Base-by-base conservation (phyloP, 2,329 filamentous ascomycete genomes). In the Monosporascus sp. region DNA sequence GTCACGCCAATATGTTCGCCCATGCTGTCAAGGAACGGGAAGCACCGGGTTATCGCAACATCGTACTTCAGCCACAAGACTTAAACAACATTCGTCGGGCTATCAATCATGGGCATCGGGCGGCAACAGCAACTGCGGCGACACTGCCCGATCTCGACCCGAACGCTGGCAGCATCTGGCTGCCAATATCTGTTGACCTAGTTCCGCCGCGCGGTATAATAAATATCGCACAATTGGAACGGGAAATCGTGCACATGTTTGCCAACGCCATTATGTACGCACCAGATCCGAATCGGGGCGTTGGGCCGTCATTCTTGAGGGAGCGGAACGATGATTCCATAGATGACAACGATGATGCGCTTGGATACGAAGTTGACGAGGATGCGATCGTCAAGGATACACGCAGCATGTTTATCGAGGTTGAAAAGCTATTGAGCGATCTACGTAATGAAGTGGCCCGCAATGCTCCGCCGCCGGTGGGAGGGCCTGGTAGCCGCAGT, bases 221-320 rank as follows among this genome's bases (percentile, higher is more conserved):
- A 70, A 97, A 97, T 70, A 92, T 89, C 49, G 85, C 88, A 1
- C 94, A 97, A 68, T 79, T 97, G 17, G 93, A 97, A 71, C 90
- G 91, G 60, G 93, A 97, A 69, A 76, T 97, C 11, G 90, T 95
- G 63, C 89, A 95, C 63, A 97, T 97, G 89, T 96, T 97, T 69
- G 91, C 91, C 60, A 97, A 97, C 65, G 93, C 94, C 19, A 88
- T 97, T 71, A 97, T 99, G 94, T 99, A 96, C 76, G 97, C 97
- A 63, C 86, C 89, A 0, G 90, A 96, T 57, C 85, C 87, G 0
- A 78, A 88, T 60, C 82, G 86, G 26, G 87, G 88, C 0, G 84
- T 87, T 9, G 87, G 87, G 0, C 75, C 79, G 2, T 74, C 78
- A 0, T 88, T 91, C 58, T 69, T 81, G 63, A 72, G 74, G 52